Base-by-base conservation (phyloP, 805 yeast species). In the Blastobotrys attinorum region DNA sequence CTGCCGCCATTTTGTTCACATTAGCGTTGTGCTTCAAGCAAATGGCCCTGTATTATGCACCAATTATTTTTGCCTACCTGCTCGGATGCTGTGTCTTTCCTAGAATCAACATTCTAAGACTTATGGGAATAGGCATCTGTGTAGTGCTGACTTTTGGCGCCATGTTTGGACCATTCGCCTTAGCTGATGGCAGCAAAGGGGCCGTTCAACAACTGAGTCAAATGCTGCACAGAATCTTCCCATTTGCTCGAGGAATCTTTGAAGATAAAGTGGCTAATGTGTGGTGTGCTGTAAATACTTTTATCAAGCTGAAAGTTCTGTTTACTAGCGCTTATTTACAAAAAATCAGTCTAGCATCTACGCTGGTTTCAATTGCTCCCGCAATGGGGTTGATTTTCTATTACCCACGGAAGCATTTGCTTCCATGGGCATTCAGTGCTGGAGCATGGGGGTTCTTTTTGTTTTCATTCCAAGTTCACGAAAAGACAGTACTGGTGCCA, bases 251-350 rank as follows among this genome's bases (percentile, higher is more conserved):
- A 58, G 98, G 98, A 0, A 71, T 92, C 5, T 92, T 94, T 72
- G 98, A 92, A 61, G 97, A 92, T 59, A 92, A 92, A 60, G 97
- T 92, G 13, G 96, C 96, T 32, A 92, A 89, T 59, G 83, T 92
- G 56, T 92, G 99, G 99, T 89, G 97, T 62, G 81, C 95, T n/a
- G 69, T 88, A 1, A 92, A 92, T 60, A 69, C 83, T 1, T 49
- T 87, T 8, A 61, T 89, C 58, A 90, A 90, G 60, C 81, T 86
- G 57, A 78, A 75, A 50, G 54, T 63, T 3, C 40, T 71, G 0
- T 81, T 83, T 55, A 59, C 76, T 2, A 69, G 71, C 15, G 64
- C 67, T 11, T 75, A 83, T 53, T 68, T 92, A 37, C 84, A 85
- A 47, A 56, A 67, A 22, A 62, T 83, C 48, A 67, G 67, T 15